Conservation (phyloP, 768 basidiomycete genomes). For the Tubosaeta sp. region DNA sequence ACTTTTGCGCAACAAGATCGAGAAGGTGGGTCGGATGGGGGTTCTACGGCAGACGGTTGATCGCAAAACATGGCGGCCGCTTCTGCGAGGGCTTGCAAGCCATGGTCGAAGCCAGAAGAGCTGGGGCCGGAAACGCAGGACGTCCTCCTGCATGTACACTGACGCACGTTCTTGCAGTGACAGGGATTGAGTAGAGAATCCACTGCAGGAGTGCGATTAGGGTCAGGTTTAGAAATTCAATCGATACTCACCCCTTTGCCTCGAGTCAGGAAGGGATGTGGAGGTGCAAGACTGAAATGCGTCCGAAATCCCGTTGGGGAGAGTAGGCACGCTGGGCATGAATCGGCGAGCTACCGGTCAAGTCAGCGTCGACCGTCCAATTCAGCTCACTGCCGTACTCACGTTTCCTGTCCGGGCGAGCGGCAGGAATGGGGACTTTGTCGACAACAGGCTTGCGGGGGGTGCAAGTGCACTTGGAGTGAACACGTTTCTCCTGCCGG, state of each 20-base stretch:
- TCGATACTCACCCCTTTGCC: slow-evolving; percentile 44
- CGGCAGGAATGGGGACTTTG: slow-evolving; percentile 30
- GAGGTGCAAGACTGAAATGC: slow-evolving; percentile 30
- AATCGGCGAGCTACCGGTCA: slow-evolving; percentile 54
- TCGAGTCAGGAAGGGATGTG: slow-evolving; percentile 36
- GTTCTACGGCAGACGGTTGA: slow-evolving; percentile 3
- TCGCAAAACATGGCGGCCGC: slow-evolving; percentile 28
- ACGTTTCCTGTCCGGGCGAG: slow-evolving; percentile 33
- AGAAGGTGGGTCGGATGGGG: slow-evolving; percentile 6
- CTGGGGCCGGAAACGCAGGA: slow-evolving; percentile 3
- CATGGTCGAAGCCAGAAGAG: slow-evolving; percentile 9
- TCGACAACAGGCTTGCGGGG: slow-evolving; percentile 32
- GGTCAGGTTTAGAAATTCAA: background rate
- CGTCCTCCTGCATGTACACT: slow-evolving; percentile 44
- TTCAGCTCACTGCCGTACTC: slow-evolving; percentile 2
- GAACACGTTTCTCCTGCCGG: slow-evolving; percentile 73
- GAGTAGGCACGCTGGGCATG: slow-evolving; percentile 64
- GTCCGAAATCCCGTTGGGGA: slow-evolving; percentile 73
- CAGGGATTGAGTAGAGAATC: slow-evolving; percentile 63
- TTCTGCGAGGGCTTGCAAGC: slow-evolving; percentile 35
- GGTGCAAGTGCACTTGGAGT: slow-evolving; percentile 77
- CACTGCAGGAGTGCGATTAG: slow-evolving; percentile 30
- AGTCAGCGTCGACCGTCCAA: slow-evolving; percentile 7
- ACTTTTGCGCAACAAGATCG: slow-evolving; percentile 20
- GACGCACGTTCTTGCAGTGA: slow-evolving; percentile 50